Evolutionary conservation across 768 basidiomycete species (phyloP).

Genomic region (Calocera cornea): DNA sequence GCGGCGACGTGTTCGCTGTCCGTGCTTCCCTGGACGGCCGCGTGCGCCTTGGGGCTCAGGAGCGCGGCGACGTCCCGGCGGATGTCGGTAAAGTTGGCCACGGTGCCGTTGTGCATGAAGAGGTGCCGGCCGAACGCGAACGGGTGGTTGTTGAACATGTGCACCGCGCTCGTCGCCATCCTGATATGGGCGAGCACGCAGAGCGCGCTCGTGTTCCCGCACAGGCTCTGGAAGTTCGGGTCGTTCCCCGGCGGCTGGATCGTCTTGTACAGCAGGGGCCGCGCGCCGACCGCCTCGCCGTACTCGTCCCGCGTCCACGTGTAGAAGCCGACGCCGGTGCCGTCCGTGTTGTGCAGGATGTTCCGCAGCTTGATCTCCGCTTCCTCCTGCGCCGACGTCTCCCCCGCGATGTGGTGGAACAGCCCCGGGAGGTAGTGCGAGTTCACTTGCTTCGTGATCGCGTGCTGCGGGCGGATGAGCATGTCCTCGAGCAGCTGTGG

Average conservation of each 20-base stretch:
- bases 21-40: constrained; percentile 20
- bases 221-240: constrained; percentile 18
- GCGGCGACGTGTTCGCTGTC: constrained; percentile 23
- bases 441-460: constrained; percentile 22
- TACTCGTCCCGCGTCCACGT: constrained; percentile 10
- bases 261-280: constrained; percentile 18
- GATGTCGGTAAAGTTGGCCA: constrained; percentile 17
- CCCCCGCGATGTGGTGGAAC: constrained; percentile 18
- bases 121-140: constrained; percentile 20
- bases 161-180: constrained; percentile 21
- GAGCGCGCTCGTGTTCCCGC: constrained; percentile 19
- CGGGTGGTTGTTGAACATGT: constrained; percentile 20
- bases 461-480: constrained; percentile 19
- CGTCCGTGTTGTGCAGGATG: constrained; percentile 20
- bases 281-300: constrained; percentile 18
- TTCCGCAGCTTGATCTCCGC: constrained; percentile 19
- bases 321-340: constrained; percentile 9
- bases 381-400: constrained; percentile 12
- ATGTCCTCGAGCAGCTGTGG: constrained; percentile 20
- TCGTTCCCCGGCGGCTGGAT: constrained; percentile 21
- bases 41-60: background rate
- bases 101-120: constrained; percentile 25
- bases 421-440: constrained; percentile 21
- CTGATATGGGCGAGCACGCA: constrained; percentile 24
- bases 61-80: background rate